Evolutionary conservation across 2,329 filamentous ascomycete species (phyloP), one percentile per base, ranked within the genome.

Genomic region (Acrocalymma vagum): DNA sequence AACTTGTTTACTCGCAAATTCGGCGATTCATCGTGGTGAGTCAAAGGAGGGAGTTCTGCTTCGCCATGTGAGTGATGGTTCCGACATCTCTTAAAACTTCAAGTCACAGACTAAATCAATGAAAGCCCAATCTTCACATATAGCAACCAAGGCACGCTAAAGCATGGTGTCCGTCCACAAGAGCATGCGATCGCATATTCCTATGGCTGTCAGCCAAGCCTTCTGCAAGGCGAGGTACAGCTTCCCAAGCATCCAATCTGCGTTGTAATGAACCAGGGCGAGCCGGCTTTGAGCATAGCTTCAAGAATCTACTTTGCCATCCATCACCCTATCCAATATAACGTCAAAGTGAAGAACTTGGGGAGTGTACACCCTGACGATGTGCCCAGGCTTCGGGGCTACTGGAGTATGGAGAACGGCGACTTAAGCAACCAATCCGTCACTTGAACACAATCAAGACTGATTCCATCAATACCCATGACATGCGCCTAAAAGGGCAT

Each of bases 241-340:
- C 59, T 72, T 39, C 42, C 32, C 2, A 74, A 74, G 42, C 40
- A 52, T 3, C 53, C 71, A 5, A 55, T 75, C 3, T 57, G 55
- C 13, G 60, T 76, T 10, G 32, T 55, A 2, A 41, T 40, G 30
- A 29, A 13, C 6, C 5, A 20, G 9, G 31, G 21, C 8, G 38
- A 27, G 3, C n/a, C 8, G 5, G 29, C 26, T 6, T 22, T 49
- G 1, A 7, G 4, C 10, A 9, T 1, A 1, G n/a, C n/a, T n/a
- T n/a, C 48, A 9, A 30, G 52, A 2, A 53, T 55, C 2, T 51
- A 41, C 10, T 55, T 44, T 16, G 67, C 60, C 4, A 73, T 74
- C 10, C 48, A 69, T 1, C 68, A 72, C 48, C 71, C 68, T 0
- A 66, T 75, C 9, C 68, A 76, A 38, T 67, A 73, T 38, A 74